A percentile compares a stretch with the other conserved stretches of the same genome.
These are phyloP conservation scores for Scolecobasidium constrictum DNA, from an alignment of 2,329 filamentous ascomycete genomes.

Conservation along the genomic window DNA sequence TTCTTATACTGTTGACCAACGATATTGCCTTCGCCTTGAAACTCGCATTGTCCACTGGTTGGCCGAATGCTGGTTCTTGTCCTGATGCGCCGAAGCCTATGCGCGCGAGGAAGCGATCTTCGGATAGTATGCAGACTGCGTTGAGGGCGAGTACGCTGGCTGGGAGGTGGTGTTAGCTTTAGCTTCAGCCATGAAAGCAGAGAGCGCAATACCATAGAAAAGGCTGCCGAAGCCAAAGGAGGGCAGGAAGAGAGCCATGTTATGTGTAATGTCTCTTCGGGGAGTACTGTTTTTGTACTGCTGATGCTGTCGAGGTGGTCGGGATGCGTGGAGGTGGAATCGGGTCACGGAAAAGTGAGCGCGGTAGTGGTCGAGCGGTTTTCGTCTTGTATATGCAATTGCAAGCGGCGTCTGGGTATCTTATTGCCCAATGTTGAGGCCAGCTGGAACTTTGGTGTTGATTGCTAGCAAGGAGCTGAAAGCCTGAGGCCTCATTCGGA, in stretches of 20 bases:
- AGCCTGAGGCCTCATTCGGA: no score
- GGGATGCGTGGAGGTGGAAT: no score
- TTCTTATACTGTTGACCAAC: slow-evolving; percentile 80
- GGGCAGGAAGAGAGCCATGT: slow-evolving; percentile 9
- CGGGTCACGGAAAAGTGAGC: no score
- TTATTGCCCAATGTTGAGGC: no score
- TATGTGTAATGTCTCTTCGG: no score
- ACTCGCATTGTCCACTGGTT: slow-evolving; percentile 58
- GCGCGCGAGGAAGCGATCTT: slow-evolving; percentile 84
- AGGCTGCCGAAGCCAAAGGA: slow-evolving; percentile 55
- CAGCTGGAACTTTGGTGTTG: no score
- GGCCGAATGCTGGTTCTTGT: slow-evolving; percentile 65
- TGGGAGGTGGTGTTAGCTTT: slow-evolving; percentile 22
- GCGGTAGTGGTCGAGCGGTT: no score
- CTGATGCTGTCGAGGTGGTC: no score
- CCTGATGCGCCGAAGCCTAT: slow-evolving; percentile 33
- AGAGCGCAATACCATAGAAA: slow-evolving; percentile 50
- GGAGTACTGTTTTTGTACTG: no score
- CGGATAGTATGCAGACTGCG: slow-evolving; percentile 83
- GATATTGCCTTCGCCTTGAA: slow-evolving; percentile 82
- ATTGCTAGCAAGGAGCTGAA: no score
- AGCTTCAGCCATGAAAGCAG: background rate
- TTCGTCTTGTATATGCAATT: no score
- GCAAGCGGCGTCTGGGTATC: no score
- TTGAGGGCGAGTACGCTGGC: slow-evolving; percentile 84